A percentile compares a stretch with the other conserved stretches of the same genome.
phyloP scores from a whole-genome alignment of 257 asterid genomes.

The Capsicum baccatum region DNA sequence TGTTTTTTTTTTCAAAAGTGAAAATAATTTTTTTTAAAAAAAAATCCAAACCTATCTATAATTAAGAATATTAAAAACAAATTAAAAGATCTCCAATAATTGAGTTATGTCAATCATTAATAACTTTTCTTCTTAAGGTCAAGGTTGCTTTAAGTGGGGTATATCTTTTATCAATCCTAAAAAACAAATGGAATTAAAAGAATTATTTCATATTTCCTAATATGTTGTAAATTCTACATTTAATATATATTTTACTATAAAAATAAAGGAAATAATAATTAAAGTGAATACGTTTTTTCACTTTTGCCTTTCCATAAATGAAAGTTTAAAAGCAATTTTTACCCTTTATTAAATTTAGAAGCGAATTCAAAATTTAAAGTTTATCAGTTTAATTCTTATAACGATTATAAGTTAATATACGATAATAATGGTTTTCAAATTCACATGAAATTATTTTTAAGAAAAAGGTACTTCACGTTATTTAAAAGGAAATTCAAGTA shows the following conservation, averaged over 20 bases:
- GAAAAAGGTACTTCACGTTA: not conserved
- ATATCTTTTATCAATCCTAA: not conserved
- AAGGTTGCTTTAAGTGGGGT: conserved; percentile 25
- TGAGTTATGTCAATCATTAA: conserved; percentile 3
- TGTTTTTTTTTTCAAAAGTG: too few relatives aligned
- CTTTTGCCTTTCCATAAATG: not conserved
- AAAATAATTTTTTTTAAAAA: too few relatives aligned
- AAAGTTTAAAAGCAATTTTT: not conserved
- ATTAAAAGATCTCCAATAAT: conserved; percentile 4
- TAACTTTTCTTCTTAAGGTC: conserved; percentile 25
- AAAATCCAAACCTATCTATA: not conserved
- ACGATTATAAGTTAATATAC: not conserved
- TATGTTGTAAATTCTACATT: not conserved
- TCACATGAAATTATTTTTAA: not conserved
- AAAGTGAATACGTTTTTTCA: not conserved
- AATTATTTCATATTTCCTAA: conserved; percentile 13
- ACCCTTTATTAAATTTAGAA: not conserved
- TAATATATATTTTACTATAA: not conserved
- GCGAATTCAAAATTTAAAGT: not conserved
- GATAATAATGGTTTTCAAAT: not conserved
- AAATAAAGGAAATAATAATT: not conserved
- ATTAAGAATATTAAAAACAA: not conserved
- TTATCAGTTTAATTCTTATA: not conserved
- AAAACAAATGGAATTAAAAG: not conserved
- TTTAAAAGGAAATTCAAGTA: not conserved